phyloP scores from a whole-genome alignment of 2,329 filamentous ascomycete species.

The Ophiostoma populinum region DNA sequence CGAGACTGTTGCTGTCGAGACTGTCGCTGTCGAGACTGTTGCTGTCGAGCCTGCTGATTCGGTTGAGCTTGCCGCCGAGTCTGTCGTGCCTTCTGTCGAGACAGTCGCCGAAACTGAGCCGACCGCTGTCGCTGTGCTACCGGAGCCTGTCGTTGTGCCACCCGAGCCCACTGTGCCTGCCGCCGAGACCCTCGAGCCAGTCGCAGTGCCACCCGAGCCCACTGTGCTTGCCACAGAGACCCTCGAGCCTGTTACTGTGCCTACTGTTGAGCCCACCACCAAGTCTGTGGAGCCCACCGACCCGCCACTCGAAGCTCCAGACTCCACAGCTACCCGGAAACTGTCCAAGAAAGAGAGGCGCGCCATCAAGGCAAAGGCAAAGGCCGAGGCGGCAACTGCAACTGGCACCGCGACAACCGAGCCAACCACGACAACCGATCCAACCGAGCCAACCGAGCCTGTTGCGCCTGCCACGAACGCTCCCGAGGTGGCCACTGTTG shows the following conservation, averaged over 20 bases:
- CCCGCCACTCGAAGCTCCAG: not conserved
- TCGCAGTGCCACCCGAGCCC: too few relatives aligned
- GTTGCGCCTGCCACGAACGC: not conserved
- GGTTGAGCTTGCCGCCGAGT: not conserved
- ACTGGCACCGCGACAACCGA: not conserved
- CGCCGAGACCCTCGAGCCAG: too few relatives aligned
- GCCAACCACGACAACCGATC: not conserved
- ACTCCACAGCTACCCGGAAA: not conserved
- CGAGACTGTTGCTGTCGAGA: too few relatives aligned
- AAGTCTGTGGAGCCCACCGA: not conserved
- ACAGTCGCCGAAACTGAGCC: too few relatives aligned
- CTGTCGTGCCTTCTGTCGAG: too few relatives aligned
- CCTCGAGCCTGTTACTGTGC: not conserved
- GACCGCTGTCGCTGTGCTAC: too few relatives aligned
- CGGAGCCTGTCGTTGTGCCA: too few relatives aligned
- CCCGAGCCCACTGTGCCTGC: too few relatives aligned
- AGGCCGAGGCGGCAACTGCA: not conserved
- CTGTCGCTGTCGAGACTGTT: too few relatives aligned
- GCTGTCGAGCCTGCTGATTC: not conserved
- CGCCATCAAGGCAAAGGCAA: not conserved
- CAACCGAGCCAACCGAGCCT: not conserved
- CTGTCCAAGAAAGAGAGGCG: conserved; percentile 6
- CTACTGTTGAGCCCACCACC: not conserved
- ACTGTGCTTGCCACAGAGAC: too few relatives aligned
- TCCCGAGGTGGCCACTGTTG: not conserved